These are phyloP conservation scores for Botrytis cinerea DNA, from an alignment of 2,329 filamentous ascomycete genomes.

Conservation along the genomic window DNA sequence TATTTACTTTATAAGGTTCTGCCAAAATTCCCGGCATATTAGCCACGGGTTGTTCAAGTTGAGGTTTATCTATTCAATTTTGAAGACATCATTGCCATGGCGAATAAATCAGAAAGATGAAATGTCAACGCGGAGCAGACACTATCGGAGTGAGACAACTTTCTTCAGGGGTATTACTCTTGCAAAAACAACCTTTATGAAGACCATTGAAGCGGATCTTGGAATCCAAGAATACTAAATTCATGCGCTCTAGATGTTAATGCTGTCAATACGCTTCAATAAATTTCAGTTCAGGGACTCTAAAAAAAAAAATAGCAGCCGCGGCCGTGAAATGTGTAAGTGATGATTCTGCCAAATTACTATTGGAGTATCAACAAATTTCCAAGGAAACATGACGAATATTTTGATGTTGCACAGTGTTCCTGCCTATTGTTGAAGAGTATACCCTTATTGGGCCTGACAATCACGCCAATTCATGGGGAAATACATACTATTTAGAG, in stretches of 20 bases:
- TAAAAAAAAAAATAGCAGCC: not conserved
- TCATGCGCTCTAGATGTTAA: not conserved
- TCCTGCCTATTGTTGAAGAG: too few relatives aligned
- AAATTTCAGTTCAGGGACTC: not conserved
- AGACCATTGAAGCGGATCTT: not conserved
- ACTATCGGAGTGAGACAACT: not conserved
- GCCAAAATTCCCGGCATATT: not conserved
- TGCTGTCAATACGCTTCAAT: not conserved
- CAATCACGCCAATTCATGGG: not conserved
- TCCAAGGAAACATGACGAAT: not conserved
- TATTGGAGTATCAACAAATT: not conserved
- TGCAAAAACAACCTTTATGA: not conserved
- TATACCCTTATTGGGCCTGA: not conserved
- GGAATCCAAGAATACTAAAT: not conserved
- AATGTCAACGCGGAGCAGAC: not conserved
- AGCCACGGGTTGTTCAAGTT: not conserved
- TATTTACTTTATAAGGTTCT: not conserved
- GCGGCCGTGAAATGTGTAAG: not conserved
- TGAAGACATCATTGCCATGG: not conserved
- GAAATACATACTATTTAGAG: not conserved
- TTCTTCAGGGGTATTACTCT: not conserved
- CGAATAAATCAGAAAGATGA: not conserved
- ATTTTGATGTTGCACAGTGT: not conserved
- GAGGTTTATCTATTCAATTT: not conserved
- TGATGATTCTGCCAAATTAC: not conserved